Base-by-base conservation (phyloP, 2,329 filamentous ascomycete genomes). In the Alternaria triticimaculans region DNA sequence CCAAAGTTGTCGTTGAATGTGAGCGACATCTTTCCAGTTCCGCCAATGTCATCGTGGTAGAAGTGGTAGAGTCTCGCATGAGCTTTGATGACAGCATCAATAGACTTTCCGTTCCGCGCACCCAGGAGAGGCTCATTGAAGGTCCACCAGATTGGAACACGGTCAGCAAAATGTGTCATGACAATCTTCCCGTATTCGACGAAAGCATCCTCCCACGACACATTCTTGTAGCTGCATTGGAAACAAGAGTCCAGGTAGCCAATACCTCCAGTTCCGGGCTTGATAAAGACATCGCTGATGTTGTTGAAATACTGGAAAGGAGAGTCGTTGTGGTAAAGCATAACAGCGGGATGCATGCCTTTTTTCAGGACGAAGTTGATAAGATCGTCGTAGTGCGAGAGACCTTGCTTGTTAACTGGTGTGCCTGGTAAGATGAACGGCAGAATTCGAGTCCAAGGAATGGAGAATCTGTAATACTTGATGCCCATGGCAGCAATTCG, bases 311-410 rank as follows among this genome's bases (percentile, higher is more conserved):
- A 84, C 30, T 81, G 75, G 9, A 84, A 65, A 3, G 84, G 84
- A 0, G 78, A 81, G 37, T 87, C 85, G n/a, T 83, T 84, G 66
- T 87, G 85, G 33, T 84, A 77, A 1, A 87, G 75, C 0, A 84
- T 85, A 0, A 85, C 79, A 6, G 80, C 76, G 0, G 86, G 86
- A 2, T 80, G 77, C 78, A 87, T 84, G 12, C 84, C 85, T 56
- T 85, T 82, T 26, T 82, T 80, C 0, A 87, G 64, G 48, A 83
- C 78, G 8, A 81, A 85, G 51, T 85, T 78, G 68, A 87, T 86
- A 9, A 87, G 77, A 62, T 87, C 84, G 62, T 87, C 82, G 66
- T 87, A 88, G 68, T 87, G 85, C 9, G 83, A 80, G 8, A 87
- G 79, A 2, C 80, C 86, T 55, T 84, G 76, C 56, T 84, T 74